phyloP scores from a whole-genome alignment of 2,329 filamentous ascomycete species.

The Simplicillium aogashimaense region DNA sequence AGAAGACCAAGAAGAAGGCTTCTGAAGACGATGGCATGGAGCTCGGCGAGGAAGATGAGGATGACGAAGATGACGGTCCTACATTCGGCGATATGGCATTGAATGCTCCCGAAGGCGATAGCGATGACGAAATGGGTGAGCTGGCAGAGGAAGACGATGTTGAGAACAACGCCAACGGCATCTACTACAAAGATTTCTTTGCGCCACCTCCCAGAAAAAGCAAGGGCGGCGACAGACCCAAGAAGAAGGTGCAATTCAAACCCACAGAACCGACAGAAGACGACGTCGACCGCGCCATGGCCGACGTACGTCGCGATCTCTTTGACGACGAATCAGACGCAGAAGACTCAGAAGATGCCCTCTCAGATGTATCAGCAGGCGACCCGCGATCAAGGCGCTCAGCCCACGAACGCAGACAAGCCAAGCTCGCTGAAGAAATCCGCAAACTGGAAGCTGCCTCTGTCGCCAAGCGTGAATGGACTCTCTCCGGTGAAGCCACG shows the following conservation, averaged over 20 bases:
- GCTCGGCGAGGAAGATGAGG: conserved; percentile 37
- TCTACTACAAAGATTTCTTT: conserved; percentile 92
- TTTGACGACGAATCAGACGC: conserved; percentile 69
- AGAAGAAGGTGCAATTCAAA: conserved; percentile 26
- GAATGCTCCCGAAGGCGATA: conserved; percentile 60
- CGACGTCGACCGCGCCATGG: conserved; percentile 76
- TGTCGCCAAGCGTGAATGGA: conserved; percentile 86
- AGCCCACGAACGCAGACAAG: conserved; percentile 77
- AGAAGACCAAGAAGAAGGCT: conserved; percentile 10
- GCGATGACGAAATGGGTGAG: conserved; percentile 50
- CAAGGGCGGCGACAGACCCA: conserved; percentile 45
- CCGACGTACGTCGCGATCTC: conserved; percentile 76
- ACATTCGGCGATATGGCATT: conserved; percentile 76
- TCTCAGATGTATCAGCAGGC: conserved; percentile 56
- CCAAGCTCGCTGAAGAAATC: conserved; percentile 81
- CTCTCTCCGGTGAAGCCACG: conserved; percentile 76
- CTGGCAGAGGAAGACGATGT: conserved; percentile 47
- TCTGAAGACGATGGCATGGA: conserved; percentile 19
- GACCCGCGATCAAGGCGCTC: conserved; percentile 68
- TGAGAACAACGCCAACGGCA: conserved; percentile 69
- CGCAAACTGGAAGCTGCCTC: conserved; percentile 82
- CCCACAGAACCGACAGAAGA: conserved; percentile 42
- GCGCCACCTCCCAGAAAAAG: conserved; percentile 66
- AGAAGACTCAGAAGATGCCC: conserved; percentile 54
- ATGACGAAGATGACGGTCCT: conserved; percentile 66